Evolutionary conservation across 441 rosid genomes (phyloP).

Genomic region (Erodium texanum): DNA sequence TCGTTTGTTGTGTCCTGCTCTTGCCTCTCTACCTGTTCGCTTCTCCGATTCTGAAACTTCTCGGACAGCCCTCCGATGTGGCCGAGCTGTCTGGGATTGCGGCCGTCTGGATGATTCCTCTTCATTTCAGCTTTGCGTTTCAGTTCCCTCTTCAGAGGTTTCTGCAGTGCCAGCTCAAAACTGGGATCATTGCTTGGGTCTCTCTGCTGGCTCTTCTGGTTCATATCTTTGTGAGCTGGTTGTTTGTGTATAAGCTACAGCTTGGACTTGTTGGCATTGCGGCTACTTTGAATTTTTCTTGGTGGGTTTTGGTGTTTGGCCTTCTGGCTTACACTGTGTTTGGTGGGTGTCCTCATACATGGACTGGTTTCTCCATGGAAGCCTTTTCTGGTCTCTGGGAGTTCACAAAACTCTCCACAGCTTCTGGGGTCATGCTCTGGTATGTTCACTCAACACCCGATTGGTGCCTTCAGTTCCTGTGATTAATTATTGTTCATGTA

Average conservation of each 20-base stretch:
- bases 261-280: conserved; percentile 19
- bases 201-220: conserved; percentile 13
- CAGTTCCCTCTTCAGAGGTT: conserved; percentile 22
- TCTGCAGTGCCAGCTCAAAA: conserved; percentile 23
- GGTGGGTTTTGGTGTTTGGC: conserved; percentile 23
- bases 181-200: conserved; percentile 21
- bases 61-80: conserved; percentile 15
- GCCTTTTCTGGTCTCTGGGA: conserved; percentile 24
- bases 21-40: conserved; percentile 17
- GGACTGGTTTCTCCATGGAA: conserved; percentile 22
- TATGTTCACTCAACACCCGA: background rate
- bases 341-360: conserved; percentile 23
- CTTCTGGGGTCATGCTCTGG: conserved; percentile 16
- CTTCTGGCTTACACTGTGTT: conserved; percentile 9
- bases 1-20: conserved; percentile 19
- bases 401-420: conserved; percentile 20
- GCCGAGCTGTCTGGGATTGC: conserved; percentile 15
- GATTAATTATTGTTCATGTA: background rate
- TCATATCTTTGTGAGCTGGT: conserved; percentile 18
- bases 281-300: conserved; percentile 18
- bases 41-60: conserved; percentile 16
- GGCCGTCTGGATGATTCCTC: conserved; percentile 17
- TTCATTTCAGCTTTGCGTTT: conserved; percentile 26
- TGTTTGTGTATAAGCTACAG: conserved; percentile 16
- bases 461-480: background rate